phyloP scores from a whole-genome alignment of 371 early-diverging fungal genomes.

The Mortierella sp. region DNA sequence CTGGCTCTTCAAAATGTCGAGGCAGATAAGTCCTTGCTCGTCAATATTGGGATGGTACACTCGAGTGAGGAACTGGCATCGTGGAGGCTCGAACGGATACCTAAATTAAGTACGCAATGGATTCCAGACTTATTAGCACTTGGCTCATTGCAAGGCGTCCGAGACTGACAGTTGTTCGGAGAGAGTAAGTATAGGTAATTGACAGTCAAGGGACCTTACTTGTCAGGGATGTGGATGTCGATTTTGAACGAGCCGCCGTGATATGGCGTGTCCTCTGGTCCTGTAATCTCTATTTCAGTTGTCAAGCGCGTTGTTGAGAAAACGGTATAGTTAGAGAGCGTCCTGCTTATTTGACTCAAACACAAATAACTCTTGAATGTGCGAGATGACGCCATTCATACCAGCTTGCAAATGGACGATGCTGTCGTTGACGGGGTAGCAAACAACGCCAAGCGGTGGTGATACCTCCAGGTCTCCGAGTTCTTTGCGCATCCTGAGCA shows the following conservation, averaged over 20 bases:
- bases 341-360: neutral
- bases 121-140: neutral
- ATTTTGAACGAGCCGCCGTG: slow-evolving; percentile 39
- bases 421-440: slow-evolving; percentile 49
- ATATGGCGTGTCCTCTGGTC: slow-evolving; percentile 48
- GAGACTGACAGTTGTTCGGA: too few species aligned
- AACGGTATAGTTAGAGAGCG: neutral
- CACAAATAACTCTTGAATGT: neutral
- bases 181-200: too few species aligned
- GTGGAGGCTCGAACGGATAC: slow-evolving; percentile 53
- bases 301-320: neutral
- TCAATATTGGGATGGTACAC: slow-evolving; percentile 57
- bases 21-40: slow-evolving; percentile 54
- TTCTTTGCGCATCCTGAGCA: slow-evolving; percentile 41
- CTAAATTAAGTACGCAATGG: neutral
- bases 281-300: slow-evolving; percentile 29
- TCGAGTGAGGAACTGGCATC: slow-evolving; percentile 45
- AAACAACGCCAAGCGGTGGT: slow-evolving; percentile 36
- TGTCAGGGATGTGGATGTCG: slow-evolving; percentile 53
- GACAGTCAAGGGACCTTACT: slow-evolving; percentile 20
- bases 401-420: slow-evolving; percentile 51
- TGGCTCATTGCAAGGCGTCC: too few species aligned
- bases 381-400: neutral
- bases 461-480: slow-evolving; percentile 35
- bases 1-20: slow-evolving; percentile 40